Percentiles rank a stretch among this genome's conserved stretches.
Conservation (phyloP, 1,284 basidiomycete species). For the Porodaedalea pini region DNA sequence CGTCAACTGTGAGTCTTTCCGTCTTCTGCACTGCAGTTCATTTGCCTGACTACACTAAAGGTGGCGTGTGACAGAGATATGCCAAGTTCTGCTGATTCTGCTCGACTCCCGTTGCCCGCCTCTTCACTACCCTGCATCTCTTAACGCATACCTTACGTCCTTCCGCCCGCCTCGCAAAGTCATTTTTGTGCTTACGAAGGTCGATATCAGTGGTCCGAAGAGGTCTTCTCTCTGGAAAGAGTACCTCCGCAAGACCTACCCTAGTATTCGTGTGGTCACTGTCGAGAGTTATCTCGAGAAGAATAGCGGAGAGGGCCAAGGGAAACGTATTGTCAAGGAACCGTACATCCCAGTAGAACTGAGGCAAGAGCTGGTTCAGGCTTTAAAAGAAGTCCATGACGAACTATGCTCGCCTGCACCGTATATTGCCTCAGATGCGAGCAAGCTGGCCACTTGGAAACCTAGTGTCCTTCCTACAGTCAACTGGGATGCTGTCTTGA, state of each 20-base stretch:
- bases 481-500: slow-evolving; percentile 67
- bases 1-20: slow-evolving; percentile 67
- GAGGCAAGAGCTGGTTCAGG: slow-evolving; percentile 58
- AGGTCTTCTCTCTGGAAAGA: slow-evolving; percentile 63
- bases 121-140: slow-evolving; percentile 48
- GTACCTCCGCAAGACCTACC: slow-evolving; percentile 58
- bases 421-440: slow-evolving; percentile 47
- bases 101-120: slow-evolving; percentile 84
- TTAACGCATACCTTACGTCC: slow-evolving; percentile 41
- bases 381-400: slow-evolving; percentile 64
- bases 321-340: slow-evolving; percentile 45
- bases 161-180: slow-evolving; percentile 48
- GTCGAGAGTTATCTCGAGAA: slow-evolving; percentile 71
- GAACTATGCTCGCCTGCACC: slow-evolving; percentile 70
- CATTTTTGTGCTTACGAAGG: slow-evolving; percentile 82
- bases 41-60: slow-evolving; percentile 35
- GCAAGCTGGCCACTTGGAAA: slow-evolving; percentile 60
- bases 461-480: slow-evolving; percentile 60
- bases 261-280: slow-evolving; percentile 57
- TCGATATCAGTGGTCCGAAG: slow-evolving; percentile 65
- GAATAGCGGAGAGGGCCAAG: slow-evolving; percentile 42
- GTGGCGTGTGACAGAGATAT: slow-evolving; percentile 86
- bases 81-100: slow-evolving; percentile 79
- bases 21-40: slow-evolving; percentile 10
- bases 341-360: slow-evolving; percentile 65